Base-by-base conservation (phyloP, 2,329 filamentous ascomycete species). In the Aureobasidium leucospermi region DNA sequence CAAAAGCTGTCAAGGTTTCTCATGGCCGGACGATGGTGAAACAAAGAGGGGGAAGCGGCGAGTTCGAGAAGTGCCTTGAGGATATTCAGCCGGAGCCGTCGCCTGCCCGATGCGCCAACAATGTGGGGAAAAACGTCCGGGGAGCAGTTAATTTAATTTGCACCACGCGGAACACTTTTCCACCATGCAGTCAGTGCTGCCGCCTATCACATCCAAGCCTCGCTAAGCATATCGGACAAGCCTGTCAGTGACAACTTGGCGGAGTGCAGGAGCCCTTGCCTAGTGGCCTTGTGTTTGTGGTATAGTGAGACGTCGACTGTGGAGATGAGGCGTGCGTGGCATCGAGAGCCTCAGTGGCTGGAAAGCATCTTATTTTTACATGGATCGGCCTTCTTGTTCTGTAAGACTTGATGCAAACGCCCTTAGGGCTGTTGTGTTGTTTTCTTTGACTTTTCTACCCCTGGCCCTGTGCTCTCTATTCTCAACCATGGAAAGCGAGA, bases 271-370 rank as follows among this genome's bases (percentile, higher is more conserved):
- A 57, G 53, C 41, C 41, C 15, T 28, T 29, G 19, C 7, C 41
- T 56, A 36, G 52, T 28, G 16, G 29, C 28, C 4, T 45, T 19
- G 31, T 19, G 52, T 56, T 56, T 56, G 52, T 28, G 31, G 53
- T 57, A 57, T 57, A 57, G 42, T 57, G 53, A 57, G 42, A 57
- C 42, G 42, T 16, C 42, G 15, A 57, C 28, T 13, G 42, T 29
- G 32, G 41, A 57, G 53, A 57, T 46, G 53, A 57, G 32, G 53
- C 53, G 53, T 57, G 42, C 53, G 53, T 39, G 32, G 53, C 53
- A 38, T 16, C 38, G 23, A 42, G 38, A 53, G 49, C 49, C 49
- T 53, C 49, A 53, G 49, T 53, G 49, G 49, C 38, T 53, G 28
- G 16, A 28, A 19, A 16, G 10, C 28, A 32, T 32, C 23, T 9